Percentiles rank a stretch among this genome's conserved stretches.
Evolutionary conservation across 2,329 filamentous ascomycete genomes (phyloP).

Genomic region (Magnaporthiopsis incrustans): DNA sequence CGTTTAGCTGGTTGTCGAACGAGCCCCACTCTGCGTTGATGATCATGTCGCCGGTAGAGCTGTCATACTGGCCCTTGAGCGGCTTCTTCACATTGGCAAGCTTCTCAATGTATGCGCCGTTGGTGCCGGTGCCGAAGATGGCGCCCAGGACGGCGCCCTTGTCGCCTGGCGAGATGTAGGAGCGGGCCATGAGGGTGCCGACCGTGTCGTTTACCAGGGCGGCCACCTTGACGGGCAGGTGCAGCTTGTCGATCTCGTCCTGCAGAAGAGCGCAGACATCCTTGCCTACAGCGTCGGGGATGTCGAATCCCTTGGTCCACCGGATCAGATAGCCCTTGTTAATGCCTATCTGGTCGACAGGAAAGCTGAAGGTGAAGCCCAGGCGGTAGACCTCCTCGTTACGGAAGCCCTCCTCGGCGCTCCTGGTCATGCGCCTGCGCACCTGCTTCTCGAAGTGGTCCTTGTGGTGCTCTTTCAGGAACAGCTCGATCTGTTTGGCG

Average conservation of each 20-base stretch:
- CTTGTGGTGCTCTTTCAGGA: conserved; percentile 78
- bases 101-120: conserved; percentile 96
- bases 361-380: conserved; percentile 99
- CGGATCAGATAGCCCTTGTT: conserved; percentile 91
- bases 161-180: conserved; percentile 86
- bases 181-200: conserved; percentile 93
- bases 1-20: conserved; percentile 88
- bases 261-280: conserved; percentile 91
- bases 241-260: conserved; percentile 75
- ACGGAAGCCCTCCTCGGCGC: conserved; percentile 48
- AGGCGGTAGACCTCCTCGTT: conserved; percentile 81
- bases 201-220: conserved; percentile 97
- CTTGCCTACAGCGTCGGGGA: conserved; percentile 86
- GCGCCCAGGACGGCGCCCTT: conserved; percentile 83
- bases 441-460: conserved; percentile 74
- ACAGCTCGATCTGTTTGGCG: conserved; percentile 83
- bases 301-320: conserved; percentile 99
- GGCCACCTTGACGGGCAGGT: conserved; percentile 86
- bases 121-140: conserved; percentile 96
- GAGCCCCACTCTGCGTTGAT: conserved; percentile 98
- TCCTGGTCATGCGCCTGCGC: conserved; percentile 53
- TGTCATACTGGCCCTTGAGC: conserved; percentile 59
- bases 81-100: conserved; percentile 75
- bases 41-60: conserved; percentile 85
- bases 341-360: conserved; percentile 86